Evolutionary conservation across 1,284 basidiomycete genomes (phyloP), one percentile per base, ranked within the genome.

Genomic region (Melanopsichium pennsylvanicum): DNA sequence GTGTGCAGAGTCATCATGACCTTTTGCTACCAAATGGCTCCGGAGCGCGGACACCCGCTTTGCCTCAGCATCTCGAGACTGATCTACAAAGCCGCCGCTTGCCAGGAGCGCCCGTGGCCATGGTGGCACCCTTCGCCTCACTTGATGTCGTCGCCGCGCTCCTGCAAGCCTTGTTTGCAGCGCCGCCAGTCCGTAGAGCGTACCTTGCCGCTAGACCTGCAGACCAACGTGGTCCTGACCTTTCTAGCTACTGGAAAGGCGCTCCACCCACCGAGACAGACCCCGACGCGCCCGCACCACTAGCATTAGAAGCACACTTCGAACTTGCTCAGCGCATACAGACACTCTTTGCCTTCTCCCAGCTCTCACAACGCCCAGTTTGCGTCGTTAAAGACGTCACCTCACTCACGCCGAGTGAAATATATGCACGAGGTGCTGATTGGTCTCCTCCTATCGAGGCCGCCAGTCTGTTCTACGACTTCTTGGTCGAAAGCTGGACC

Each of bases 171-270:
- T 27, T 70, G 18, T 64, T 41, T 18, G 61, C 67, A 2, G 45
- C 61, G 18, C 45, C 57, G 7, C 61, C 51, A 5, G 52, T 55
- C 12, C 56, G 67, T 2, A 34, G 31, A 3, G 67, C 67, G 15
- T 70, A 52, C 29, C 40, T 66, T 0, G 45, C 56, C 5, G 48
- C 35, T 2, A 35, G 51, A 18, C 57, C 57, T 9, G 29, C 37
- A 25, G 67, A 70, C 36, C 27, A 31, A 15, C 62, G 54, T 21
- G 47, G 36, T 8, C 32, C 52, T 5, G 67, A 70, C 19, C 33
- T 70, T 6, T 45, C 54, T 21, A 57, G 61, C 35, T 70, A 61
- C 39, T 70, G 67, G 67, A 70, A 58, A 36, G 61, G 61, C n/a
- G 36, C 49, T 0, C 3, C 48, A 3, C 61, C 67, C 5, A 49